Evolutionary conservation across 768 basidiomycete species (phyloP).

Genomic region (Phylloporus scabripes): DNA sequence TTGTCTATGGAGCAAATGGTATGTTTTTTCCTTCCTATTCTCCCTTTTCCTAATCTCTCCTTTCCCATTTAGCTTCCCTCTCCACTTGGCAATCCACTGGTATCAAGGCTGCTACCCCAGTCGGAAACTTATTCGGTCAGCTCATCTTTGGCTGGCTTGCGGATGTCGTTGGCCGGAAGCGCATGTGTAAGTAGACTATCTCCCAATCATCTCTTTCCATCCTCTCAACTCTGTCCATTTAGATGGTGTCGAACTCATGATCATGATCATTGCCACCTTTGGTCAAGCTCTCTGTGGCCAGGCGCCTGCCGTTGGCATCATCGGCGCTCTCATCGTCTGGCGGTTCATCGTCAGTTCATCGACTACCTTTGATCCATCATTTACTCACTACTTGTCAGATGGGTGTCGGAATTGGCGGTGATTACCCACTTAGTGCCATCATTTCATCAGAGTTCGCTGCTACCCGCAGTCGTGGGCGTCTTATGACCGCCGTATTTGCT

Average conservation of each 20-base stretch:
- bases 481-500: constrained; percentile 89
- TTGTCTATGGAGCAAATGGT: constrained; percentile 54
- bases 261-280: constrained; percentile 77
- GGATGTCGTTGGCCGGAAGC: constrained; percentile 69
- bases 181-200: constrained; percentile 57
- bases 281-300: constrained; percentile 71
- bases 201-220: background rate
- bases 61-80: constrained; percentile 21
- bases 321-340: constrained; percentile 79
- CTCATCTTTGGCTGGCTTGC: constrained; percentile 78
- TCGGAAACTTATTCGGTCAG: constrained; percentile 73
- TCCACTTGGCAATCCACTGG: constrained; percentile 64
- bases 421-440: constrained; percentile 81
- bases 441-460: constrained; percentile 89
- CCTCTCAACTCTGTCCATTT: background rate
- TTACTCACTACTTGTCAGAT: constrained; percentile 34
- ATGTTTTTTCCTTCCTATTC: background rate
- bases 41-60: background rate
- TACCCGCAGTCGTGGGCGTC: constrained; percentile 68
- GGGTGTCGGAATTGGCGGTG: constrained; percentile 84
- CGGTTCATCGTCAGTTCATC: constrained; percentile 54
- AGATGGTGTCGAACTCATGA: constrained; percentile 59
- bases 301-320: constrained; percentile 60
- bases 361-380: background rate
- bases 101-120: constrained; percentile 70